Evolutionary conservation across 352 stramenopile genomes (phyloP), one percentile per base, ranked within the genome.

Genomic region (Phytophthora hibernalis): DNA sequence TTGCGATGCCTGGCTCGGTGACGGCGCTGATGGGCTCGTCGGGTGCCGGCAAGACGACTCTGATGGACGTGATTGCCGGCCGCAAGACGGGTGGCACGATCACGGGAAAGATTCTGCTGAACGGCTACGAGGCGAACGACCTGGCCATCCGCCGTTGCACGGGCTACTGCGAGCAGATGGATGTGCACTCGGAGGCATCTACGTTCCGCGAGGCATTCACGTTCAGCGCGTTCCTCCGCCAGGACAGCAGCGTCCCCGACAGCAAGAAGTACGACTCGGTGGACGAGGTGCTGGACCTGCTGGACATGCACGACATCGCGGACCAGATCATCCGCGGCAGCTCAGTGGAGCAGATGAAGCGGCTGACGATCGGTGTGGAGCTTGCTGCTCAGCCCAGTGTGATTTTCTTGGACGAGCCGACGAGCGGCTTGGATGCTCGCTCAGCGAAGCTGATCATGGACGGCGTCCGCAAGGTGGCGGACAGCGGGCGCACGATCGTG

Each of bases 101-200:
- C 42, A n/a, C 43, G 18, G 40, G 40, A 2, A 52, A 51, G 18
- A 38, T 61, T 24, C 21, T 40, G 40, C 40, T 53, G 11, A 52
- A 61, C 48, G 76, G 76, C 45, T 77, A 72, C 65, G 65, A 71
- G 12, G 77, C 74, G 6, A 81, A 51, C 22, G 68, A 80, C 28
- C 61, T 85, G 33, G 68, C 77, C 37, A 85, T 85, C 30, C 75
- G 72, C 37, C 77, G 77, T 1, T 79, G 70, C 56, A 85, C 76
- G 33, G 77, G 75, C 9, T 85, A 85, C 70, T 85, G 77, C 26
- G 77, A 83, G 54, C 92, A 97, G 65, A 95, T 97, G 70, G 92
- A 98, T 62, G 87, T 91, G 26, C 83, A 98, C 42, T 85, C 86
- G 22, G 79, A 92, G 52, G 94, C 87, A 3, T 77, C 86, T 4